Evolutionary conservation across 352 stramenopile genomes (phyloP).

Genomic region (Pythium guiyangense): DNA sequence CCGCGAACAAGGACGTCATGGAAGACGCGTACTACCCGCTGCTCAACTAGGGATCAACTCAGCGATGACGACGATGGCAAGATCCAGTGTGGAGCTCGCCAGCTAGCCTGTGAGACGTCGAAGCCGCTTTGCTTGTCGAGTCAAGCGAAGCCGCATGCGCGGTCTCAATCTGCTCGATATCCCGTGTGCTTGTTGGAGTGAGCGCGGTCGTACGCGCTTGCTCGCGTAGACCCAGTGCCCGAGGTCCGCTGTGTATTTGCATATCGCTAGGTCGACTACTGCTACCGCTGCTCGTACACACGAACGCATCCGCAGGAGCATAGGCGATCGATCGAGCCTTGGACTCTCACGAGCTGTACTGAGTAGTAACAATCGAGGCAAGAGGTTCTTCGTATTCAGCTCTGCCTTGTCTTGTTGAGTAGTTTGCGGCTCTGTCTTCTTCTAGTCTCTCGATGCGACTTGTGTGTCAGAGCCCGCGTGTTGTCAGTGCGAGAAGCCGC

Average conservation of each 20-base stretch:
- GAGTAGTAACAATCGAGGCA: too few species aligned
- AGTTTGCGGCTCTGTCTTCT: too few species aligned
- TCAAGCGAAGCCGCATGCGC: background rate
- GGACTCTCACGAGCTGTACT: too few species aligned
- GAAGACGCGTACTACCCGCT: slow-evolving; percentile 16
- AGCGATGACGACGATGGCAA: too few species aligned
- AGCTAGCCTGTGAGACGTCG: too few species aligned
- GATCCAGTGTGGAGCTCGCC: too few species aligned
- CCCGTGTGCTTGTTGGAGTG: background rate
- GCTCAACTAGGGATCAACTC: slow-evolving; percentile 3
- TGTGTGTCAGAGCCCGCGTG: too few species aligned
- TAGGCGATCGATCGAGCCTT: too few species aligned
- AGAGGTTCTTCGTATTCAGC: background rate
- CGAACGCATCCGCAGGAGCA: too few species aligned
- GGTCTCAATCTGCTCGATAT: background rate
- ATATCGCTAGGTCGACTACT: background rate
- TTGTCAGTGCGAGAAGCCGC: slow-evolving; percentile 10
- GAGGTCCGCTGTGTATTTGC: background rate
- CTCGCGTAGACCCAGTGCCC: background rate
- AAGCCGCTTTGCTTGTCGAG: background rate
- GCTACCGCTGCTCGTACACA: too few species aligned
- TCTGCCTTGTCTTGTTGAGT: too few species aligned
- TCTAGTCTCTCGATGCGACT: too few species aligned
- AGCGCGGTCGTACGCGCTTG: background rate
- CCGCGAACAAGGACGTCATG: background rate